Conservation (phyloP, 495 filamentous ascomycete species). For the Aspergillus haitiensis region DNA sequence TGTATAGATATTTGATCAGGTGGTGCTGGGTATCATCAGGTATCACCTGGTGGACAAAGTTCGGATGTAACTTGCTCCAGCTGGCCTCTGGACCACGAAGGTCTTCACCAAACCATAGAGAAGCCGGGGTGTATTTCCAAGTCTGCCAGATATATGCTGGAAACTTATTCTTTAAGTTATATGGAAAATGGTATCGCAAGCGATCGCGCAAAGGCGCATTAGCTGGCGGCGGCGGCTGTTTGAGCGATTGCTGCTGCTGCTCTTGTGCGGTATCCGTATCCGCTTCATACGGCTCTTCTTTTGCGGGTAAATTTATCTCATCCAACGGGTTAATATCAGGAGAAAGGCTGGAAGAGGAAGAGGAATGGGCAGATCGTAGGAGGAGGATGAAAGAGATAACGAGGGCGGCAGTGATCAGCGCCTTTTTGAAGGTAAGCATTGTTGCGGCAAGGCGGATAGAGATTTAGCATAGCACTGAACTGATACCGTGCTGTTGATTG, state of each 20-base stretch:
- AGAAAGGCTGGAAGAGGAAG: conserved; percentile 29
- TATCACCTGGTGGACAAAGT: conserved; percentile 94
- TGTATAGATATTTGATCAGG: conserved; percentile 82
- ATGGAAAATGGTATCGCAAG: conserved; percentile 90
- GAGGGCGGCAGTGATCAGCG: conserved; percentile 65
- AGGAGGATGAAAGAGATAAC: conserved; percentile 71
- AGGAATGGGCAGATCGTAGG: conserved; percentile 60
- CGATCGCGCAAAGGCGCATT: conserved; percentile 70
- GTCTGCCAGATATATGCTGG: conserved; percentile 99
- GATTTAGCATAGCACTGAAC: conserved; percentile 2
- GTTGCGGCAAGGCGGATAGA: conserved; percentile 18
- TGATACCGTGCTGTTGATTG: neutral
- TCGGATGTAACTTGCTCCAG: conserved; percentile 87
- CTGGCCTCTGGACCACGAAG: conserved; percentile 83
- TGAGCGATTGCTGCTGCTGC: conserved; percentile 44
- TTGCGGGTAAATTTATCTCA: conserved; percentile 13
- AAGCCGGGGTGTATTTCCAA: conserved; percentile 87
- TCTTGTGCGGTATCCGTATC: conserved; percentile 29
- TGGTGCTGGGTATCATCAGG: conserved; percentile 83
- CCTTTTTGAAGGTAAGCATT: conserved; percentile 72
- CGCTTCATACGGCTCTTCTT: conserved; percentile 19
- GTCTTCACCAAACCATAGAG: conserved; percentile 69
- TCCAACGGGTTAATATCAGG: conserved; percentile 4
- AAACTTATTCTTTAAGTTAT: conserved; percentile 82
- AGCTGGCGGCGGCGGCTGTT: conserved; percentile 33